Base-by-base conservation (phyloP, 2,329 filamentous ascomycete genomes). In the Dichotomopilus funicola region DNA sequence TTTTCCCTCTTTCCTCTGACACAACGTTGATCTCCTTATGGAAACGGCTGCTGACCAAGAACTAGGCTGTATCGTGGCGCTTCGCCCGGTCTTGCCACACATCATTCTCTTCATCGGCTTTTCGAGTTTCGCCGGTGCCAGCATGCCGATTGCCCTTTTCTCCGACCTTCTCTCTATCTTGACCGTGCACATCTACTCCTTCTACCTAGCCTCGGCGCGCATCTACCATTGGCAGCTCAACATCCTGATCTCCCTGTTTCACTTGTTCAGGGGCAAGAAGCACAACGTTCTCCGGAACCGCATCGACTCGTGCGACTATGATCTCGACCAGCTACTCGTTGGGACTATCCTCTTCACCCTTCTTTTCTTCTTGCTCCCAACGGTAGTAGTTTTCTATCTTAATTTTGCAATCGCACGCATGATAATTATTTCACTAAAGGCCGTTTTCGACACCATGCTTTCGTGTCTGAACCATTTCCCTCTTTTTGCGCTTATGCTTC, bases 141-240 rank as follows among this genome's bases (percentile, higher is more conserved):
- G 91, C 68, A 91, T 99, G 88, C 91, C 95, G 1, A 94, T 99
- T 52, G 91, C 92, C 19, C 82, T 99, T 58, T 92, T 96, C 71
- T 97, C 92, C 0, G 94, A 99, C 69, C 80, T 99, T 6, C 79
- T 97, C 3, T 96, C 92, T 1, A 79, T 95, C 47, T 77, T 97
- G 57, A 99, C 95, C 1, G 76, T 99, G 38, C 94, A 99, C 71
- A 96, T 99, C 54, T 96, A 97, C 75, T 95, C 88, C 1, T 99
- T 99, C 71, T 99, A 99, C 71, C 86, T 97, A 55, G 92, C 95
- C 12, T 96, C 91, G 7, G 94, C 94, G 2, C 87, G 94, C 51
- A 97, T 99, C 66, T 99, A 92, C 72, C 91, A 97, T 73, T 99
- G 94, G 94, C 94, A 99, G 72, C 84, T 99, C 59, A 95, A 88